These are phyloP conservation scores for Leccinum ochraceum DNA, from an alignment of 768 basidiomycete species.

Conservation along the genomic window DNA sequence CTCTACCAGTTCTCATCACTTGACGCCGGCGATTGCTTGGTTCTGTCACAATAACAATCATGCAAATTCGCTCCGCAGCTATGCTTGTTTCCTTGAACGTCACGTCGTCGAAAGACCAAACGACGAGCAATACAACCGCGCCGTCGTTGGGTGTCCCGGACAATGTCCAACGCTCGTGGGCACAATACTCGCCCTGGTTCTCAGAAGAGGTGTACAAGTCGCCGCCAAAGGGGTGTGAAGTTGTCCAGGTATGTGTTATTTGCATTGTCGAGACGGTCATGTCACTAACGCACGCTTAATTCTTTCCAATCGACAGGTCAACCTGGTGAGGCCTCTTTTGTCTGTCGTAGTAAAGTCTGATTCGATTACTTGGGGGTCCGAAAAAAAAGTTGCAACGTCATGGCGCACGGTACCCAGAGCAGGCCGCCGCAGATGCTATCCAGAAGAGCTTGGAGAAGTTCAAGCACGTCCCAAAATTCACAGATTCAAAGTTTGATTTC, in stretches of 20 bases:
- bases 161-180: background rate
- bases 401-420: constrained; percentile 72
- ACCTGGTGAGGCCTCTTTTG: background rate
- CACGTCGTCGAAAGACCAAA: background rate
- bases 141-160: background rate
- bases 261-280: background rate
- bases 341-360: background rate
- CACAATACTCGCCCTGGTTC: background rate
- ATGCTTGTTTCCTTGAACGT: background rate
- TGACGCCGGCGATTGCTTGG: background rate
- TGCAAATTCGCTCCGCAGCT: background rate
- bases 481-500: constrained; percentile 50
- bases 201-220: background rate
- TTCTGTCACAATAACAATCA: background rate
- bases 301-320: background rate
- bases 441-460: constrained; percentile 53
- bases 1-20: background rate
- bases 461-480: constrained; percentile 43
- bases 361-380: background rate
- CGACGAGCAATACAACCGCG: background rate
- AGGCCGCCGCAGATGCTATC: constrained; percentile 42
- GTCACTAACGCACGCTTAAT: background rate
- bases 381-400: constrained; percentile 66
- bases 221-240: background rate
- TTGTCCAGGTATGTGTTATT: background rate